phyloP scores from a whole-genome alignment of 148 eudicot species.

The Dysphania ambrosioides region DNA sequence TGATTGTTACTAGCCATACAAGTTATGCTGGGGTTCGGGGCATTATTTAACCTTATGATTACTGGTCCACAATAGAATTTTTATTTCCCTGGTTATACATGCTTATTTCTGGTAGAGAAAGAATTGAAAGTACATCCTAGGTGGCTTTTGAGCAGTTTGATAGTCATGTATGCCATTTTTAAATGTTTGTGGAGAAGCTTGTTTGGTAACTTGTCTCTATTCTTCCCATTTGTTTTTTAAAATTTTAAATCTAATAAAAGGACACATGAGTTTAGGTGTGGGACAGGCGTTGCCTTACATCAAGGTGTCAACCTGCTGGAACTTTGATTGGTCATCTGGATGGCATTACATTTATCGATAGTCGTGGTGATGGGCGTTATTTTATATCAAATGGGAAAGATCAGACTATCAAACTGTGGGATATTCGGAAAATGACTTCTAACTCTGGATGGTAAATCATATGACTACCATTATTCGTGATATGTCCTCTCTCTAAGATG shows the following conservation, averaged over 20 bases:
- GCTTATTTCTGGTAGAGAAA: too few species aligned
- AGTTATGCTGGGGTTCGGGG: neutral
- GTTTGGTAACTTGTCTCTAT: neutral
- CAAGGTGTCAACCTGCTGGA: constrained; percentile 61
- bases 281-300: constrained; percentile 83
- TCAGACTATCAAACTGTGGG: constrained; percentile 86
- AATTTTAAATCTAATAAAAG: neutral
- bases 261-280: constrained; percentile 53
- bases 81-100: neutral
- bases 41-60: neutral
- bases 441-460: constrained; percentile 44
- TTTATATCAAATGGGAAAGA: constrained; percentile 97
- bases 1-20: neutral
- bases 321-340: constrained; percentile 75
- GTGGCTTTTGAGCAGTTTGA: too few species aligned
- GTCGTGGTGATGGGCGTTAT: constrained; percentile 92
- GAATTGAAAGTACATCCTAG: neutral
- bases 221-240: neutral
- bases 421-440: constrained; percentile 81
- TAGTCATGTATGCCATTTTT: neutral
- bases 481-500: neutral
- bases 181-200: neutral
- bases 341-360: constrained; percentile 83
- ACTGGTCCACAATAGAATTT: neutral
- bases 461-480: neutral